Percentiles rank a stretch among this genome's conserved stretches.
Conservation (phyloP, 208 protist genomes). For the Sergeia podlipaevii region DNA sequence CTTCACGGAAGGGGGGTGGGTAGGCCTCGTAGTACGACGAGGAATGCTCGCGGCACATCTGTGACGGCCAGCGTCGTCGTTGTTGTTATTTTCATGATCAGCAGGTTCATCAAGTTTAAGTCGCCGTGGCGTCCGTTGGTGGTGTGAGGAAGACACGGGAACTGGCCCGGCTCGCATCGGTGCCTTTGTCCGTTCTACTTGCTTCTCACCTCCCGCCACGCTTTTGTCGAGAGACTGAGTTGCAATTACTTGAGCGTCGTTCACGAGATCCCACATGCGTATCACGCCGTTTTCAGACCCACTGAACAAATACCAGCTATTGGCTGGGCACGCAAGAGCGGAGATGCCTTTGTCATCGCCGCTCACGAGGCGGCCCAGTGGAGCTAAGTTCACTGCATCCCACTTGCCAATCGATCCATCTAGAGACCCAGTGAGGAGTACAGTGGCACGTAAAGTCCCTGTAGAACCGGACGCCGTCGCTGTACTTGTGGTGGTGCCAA, state of each 20-base stretch:
- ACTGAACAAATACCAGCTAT: constrained; percentile 59
- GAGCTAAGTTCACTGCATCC: constrained; percentile 44
- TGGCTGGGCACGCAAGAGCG: constrained; percentile 28
- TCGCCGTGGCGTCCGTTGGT: too few species aligned
- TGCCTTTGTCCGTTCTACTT: too few species aligned
- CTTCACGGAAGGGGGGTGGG: too few species aligned
- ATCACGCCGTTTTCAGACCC: constrained; percentile 62
- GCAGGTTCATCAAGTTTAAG: too few species aligned
- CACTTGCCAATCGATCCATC: constrained; percentile 70
- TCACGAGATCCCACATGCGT: constrained; percentile 55
- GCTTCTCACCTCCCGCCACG: constrained; percentile 13
- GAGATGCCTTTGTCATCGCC: constrained; percentile 34
- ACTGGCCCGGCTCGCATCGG: too few species aligned
- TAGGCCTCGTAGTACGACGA: too few species aligned
- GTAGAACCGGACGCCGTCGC: background rate
- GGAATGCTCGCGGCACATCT: too few species aligned
- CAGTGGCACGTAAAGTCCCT: constrained; percentile 7
- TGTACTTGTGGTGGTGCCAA: background rate
- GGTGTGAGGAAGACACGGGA: too few species aligned
- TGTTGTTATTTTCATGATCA: too few species aligned
- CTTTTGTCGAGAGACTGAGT: constrained; percentile 23
- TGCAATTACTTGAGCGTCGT: constrained; percentile 36
- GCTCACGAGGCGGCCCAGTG: constrained; percentile 34
- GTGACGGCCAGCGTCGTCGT: too few species aligned
- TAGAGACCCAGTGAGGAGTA: constrained; percentile 55